These are phyloP conservation scores for Talaromyces verruculosus DNA, from an alignment of 2,329 filamentous ascomycete genomes.

Conservation along the genomic window DNA sequence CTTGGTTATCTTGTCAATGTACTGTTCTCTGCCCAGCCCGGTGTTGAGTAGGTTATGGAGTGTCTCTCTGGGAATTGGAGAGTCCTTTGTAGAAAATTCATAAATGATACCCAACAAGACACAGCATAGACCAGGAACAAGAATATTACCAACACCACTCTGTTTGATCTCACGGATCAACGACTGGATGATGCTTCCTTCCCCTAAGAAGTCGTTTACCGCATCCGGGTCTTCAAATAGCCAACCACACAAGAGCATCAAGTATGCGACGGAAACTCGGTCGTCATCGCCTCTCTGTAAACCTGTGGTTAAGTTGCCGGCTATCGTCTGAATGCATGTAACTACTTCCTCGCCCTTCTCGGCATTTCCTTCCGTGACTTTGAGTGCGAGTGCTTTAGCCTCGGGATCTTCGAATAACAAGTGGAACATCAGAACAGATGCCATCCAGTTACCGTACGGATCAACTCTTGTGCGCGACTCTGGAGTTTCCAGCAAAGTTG, in stretches of 20 bases:
- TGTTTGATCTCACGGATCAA: conserved; percentile 74
- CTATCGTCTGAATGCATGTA: conserved; percentile 84
- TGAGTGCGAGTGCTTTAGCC: conserved; percentile 76
- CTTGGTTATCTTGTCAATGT: conserved; percentile 75
- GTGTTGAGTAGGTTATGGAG: conserved; percentile 75
- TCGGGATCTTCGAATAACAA: conserved; percentile 76
- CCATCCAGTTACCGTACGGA: conserved; percentile 87
- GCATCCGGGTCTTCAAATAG: conserved; percentile 88
- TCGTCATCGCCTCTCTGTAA: conserved; percentile 75
- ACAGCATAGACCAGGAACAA: conserved; percentile 80
- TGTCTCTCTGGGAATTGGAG: conserved; percentile 77
- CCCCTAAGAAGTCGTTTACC: conserved; percentile 87
- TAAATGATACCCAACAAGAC: conserved; percentile 85
- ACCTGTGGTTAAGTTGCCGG: conserved; percentile 79
- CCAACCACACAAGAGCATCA: conserved; percentile 87
- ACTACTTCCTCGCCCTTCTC: conserved; percentile 90
- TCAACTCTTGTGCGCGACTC: conserved; percentile 65
- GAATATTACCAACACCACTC: conserved; percentile 57
- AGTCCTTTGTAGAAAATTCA: conserved; percentile 97
- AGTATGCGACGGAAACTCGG: conserved; percentile 75
- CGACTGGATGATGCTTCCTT: conserved; percentile 88
- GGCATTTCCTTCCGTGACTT: conserved; percentile 83
- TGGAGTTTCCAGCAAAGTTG: conserved; percentile 70
- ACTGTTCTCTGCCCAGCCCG: conserved; percentile 80
- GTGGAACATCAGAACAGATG: conserved; percentile 81